Conservation (phyloP, 805 yeast species). For the Teunomyces funiuensis region DNA sequence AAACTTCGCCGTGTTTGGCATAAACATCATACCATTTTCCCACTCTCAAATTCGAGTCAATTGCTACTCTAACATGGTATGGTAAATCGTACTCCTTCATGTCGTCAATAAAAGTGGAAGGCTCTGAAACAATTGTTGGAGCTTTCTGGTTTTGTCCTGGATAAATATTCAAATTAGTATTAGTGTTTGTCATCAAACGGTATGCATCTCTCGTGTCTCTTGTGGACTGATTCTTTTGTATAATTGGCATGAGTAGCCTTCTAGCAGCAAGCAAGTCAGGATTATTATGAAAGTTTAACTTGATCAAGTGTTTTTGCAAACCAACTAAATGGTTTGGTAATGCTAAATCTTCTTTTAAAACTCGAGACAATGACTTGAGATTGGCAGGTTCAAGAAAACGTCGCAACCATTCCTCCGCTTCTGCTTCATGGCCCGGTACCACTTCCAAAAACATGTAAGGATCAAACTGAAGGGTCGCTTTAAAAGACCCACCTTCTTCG, state of each 20-base stretch:
- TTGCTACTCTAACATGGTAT: conserved; percentile 93
- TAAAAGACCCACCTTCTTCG: conserved; percentile 95
- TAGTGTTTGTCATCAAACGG: conserved; percentile 47
- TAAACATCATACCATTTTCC: conserved; percentile 94
- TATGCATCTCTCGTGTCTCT: conserved; percentile 68
- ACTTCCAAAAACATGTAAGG: conserved; percentile 83
- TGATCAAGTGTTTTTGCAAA: conserved; percentile 58
- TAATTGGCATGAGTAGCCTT: conserved; percentile 64
- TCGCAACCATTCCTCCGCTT: conserved; percentile 81
- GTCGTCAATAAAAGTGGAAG: conserved; percentile 69
- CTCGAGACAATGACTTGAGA: conserved; percentile 55
- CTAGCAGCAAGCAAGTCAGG: conserved; percentile 76
- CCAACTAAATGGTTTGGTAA: conserved; percentile 89
- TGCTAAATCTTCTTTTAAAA: conserved; percentile 74
- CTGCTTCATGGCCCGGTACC: conserved; percentile 60
- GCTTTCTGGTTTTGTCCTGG: conserved; percentile 1
- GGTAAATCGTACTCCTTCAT: conserved; percentile 95
- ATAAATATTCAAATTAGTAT: conserved; percentile 12
- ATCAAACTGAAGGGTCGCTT: conserved; percentile 75
- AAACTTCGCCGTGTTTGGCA: conserved; percentile 56
- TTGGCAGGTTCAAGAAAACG: conserved; percentile 59
- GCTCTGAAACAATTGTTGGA: conserved; percentile 38
- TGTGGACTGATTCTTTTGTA: conserved; percentile 62
- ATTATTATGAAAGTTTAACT: conserved; percentile 72
- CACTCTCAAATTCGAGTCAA: conserved; percentile 81